Evolutionary conservation across 345 rosid species (phyloP).

Genomic region (Atalantia buxifolia): DNA sequence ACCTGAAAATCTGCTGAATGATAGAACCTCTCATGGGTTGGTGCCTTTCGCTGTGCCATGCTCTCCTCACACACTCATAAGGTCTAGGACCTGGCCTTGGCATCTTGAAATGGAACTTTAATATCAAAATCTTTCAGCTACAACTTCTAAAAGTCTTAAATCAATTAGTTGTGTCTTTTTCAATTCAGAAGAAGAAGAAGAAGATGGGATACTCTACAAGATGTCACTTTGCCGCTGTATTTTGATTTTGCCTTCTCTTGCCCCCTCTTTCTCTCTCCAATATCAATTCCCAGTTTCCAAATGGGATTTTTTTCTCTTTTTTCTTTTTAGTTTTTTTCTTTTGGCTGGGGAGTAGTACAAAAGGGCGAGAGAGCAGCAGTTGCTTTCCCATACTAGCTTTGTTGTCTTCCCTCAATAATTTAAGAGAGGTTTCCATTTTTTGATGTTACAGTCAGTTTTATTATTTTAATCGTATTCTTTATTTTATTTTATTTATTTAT

Average conservation of each 20-base stretch:
- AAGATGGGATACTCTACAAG: constrained; percentile 2
- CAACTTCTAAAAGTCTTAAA: not conserved
- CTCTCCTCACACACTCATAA: constrained; percentile 88
- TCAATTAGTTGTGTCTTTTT: not conserved
- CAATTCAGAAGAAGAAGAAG: not conserved
- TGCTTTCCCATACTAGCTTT: constrained; percentile 28
- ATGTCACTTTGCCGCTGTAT: not conserved
- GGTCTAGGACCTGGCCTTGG: constrained; percentile 96
- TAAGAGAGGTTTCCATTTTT: constrained; percentile 3
- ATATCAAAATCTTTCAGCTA: not conserved
- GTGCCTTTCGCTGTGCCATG: constrained; percentile 98
- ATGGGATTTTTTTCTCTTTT: constrained; percentile 11
- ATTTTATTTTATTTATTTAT: not conserved
- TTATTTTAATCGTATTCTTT: not conserved
- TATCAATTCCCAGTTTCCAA: constrained; percentile 33
- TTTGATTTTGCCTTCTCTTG: constrained; percentile 3
- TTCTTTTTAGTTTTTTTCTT: not conserved
- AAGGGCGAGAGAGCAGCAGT: constrained; percentile 17
- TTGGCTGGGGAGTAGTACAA: constrained; percentile 32
- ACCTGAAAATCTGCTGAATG: constrained; percentile 95
- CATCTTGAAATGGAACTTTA: constrained; percentile 39
- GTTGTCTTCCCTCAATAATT: constrained; percentile 32
- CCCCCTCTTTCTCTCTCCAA: constrained; percentile 9
- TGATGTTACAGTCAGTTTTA: constrained; percentile 12
- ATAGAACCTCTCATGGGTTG: constrained; percentile 84